Evolutionary conservation across 495 filamentous ascomycete genomes (phyloP).

Genomic region (Annulohypoxylon maeteangense): DNA sequence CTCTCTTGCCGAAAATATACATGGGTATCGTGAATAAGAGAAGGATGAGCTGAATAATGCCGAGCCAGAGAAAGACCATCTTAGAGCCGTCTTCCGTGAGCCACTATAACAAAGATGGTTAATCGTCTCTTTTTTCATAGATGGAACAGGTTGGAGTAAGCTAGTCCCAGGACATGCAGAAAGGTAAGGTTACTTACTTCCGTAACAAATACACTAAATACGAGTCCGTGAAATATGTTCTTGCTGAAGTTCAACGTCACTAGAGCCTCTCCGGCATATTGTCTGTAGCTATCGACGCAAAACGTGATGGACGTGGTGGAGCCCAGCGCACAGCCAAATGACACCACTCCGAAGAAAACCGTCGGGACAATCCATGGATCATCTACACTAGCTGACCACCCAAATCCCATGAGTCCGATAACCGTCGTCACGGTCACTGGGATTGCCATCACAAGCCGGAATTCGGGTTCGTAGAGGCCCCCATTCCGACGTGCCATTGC

Average conservation of each 20-base stretch:
- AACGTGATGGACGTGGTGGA: slow-evolving; percentile 97
- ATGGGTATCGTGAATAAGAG: slow-evolving; percentile 85
- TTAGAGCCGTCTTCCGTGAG: slow-evolving; percentile 78
- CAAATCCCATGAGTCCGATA: slow-evolving; percentile 91
- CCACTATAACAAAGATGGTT: slow-evolving; percentile 59
- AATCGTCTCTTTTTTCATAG: not conserved
- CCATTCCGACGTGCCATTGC: slow-evolving; percentile 85
- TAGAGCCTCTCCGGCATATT: slow-evolving; percentile 93
- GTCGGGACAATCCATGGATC: slow-evolving; percentile 92
- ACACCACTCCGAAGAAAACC: slow-evolving; percentile 89
- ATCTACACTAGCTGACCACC: slow-evolving; percentile 82
- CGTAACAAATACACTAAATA: slow-evolving; percentile 93
- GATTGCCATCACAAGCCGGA: slow-evolving; percentile 89
- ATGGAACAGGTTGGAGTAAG: not conserved
- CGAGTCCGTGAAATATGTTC: slow-evolving; percentile 88
- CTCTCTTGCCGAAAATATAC: slow-evolving; percentile 95
- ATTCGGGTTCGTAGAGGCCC: slow-evolving; percentile 96
- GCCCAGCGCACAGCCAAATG: slow-evolving; percentile 91
- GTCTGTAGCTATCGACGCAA: slow-evolving; percentile 90
- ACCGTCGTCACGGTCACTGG: slow-evolving; percentile 83
- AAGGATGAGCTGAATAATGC: slow-evolving; percentile 84
- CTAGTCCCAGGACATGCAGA: not conserved
- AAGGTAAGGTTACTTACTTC: slow-evolving; percentile 34
- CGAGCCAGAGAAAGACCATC: slow-evolving; percentile 81
- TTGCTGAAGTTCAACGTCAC: slow-evolving; percentile 96